Base-by-base conservation (phyloP, 345 rosid species). In the Acer campestre region DNA sequence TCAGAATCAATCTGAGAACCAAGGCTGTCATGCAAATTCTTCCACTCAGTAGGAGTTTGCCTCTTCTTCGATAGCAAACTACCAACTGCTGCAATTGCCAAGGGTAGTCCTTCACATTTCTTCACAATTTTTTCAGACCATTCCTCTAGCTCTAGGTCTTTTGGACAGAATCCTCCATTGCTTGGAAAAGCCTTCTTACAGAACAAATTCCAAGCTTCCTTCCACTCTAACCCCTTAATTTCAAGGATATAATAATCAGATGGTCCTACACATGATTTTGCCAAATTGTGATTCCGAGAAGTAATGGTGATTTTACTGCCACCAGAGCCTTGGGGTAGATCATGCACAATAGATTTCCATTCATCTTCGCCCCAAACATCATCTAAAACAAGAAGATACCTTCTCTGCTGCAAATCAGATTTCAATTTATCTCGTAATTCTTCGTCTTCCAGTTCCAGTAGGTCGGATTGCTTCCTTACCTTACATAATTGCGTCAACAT, bases 91-190 rank as follows among this genome's bases (percentile, higher is more conserved):
- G 29, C 55, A 18, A 81, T 4, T 35, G 81, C 76, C 0, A 63
- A 49, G 6, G 81, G 81, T 7, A 78, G 25, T 1, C 84, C 79
- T 25, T 74, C 84, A 12, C 81, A 81, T 58, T 75, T 69, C 51
- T 63, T 44, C 61, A 82, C 31, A 8, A 82, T 42, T 1, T 59
- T 70, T 22, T 17, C 0, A 2, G 84, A 66, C 69, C 27, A 46
- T 6, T 16, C 82, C 49, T 16, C 22, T 58, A 82, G 48, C 14
- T 59, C 66, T 1, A n/a, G n/a, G n/a, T 25, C 1, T 1, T 0
- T 8, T 1, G 77, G 84, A 66, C 76, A 78, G 14, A 0, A 11
- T 46, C 14, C 14, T 14, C 7, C 51, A 6, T 72, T 68, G 22
- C 25, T 7, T 17, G n/a, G 70, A 51, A 82, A 74, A 10, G 81